Base-by-base conservation (phyloP, 495 filamentous ascomycete genomes). In the Platismatia glauca region DNA sequence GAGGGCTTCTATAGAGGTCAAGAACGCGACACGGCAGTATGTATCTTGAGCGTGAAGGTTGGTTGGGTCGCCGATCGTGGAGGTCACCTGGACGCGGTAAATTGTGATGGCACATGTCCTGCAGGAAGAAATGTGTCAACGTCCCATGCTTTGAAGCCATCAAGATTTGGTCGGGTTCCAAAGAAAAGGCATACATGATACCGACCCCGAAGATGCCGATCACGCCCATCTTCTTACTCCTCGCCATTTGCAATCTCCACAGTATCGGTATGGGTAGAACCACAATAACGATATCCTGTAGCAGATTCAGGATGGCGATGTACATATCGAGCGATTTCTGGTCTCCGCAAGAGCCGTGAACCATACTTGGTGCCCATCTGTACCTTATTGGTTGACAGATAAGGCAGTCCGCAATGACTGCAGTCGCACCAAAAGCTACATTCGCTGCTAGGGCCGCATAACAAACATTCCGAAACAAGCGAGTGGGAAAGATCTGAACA, bases 381-480 rank as follows among this genome's bases (percentile, higher is more conserved):
- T 53, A 53, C 29, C 15, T 33, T 31, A 53, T 53, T 33, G 50
- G 50, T 29, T 29, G 16, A 53, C 50, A 53, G 50, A 53, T 53
- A 6, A 53, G 15, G 20, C 50, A 53, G 16, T 53, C 29, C 29
- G 50, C 50, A 4, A 53, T 53, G 29, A 53, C 15, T 33, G 50
- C 50, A 16, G 27, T 53, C 16, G 5, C 29, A 16, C 50, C 50
- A 20, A 53, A 53, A 16, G 11, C 1, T 1, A 33, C 5, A 33
- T 53, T 53, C 16, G 33, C 50, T 9, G 15, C 50, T 7, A 53
- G 50, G 15, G 24, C 29, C 7, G 7, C 16, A 29, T 53, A 53
- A 33, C 50, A 53, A 33, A 16, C 24, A 29, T 33, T 16, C 7
- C 18, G 15, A 16, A 53, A 53, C 13, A 15, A 20, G 20, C 29